A percentile compares a stretch with the other conserved stretches of the same genome.
Conservation (phyloP, 257 asterid species). For the Striga asiatica region DNA sequence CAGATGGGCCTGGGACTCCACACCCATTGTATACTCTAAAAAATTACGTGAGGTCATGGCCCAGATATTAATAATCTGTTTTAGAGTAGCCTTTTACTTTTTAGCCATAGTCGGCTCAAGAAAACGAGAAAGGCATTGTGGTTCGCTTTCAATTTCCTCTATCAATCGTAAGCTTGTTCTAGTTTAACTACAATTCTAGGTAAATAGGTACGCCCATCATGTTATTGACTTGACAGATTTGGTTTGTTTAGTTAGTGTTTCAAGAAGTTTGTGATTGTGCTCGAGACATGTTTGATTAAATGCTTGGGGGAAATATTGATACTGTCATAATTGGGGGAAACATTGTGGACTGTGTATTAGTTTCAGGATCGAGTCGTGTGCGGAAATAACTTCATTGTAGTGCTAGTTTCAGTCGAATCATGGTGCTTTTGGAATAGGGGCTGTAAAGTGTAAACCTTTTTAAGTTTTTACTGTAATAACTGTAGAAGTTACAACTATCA, state of each 20-base stretch:
- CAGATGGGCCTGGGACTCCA: too few species aligned
- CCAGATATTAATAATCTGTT: too few species aligned
- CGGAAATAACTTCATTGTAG: background rate
- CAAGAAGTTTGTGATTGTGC: background rate
- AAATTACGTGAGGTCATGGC: too few species aligned
- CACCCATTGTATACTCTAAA: too few species aligned
- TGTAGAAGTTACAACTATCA: background rate
- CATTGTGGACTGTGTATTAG: background rate
- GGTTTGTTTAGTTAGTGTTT: background rate
- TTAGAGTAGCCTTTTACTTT: too few species aligned
- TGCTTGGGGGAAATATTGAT: background rate
- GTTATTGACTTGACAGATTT: background rate
- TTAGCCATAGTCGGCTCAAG: too few species aligned
- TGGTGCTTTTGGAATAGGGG: too few species aligned
- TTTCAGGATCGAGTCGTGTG: background rate
- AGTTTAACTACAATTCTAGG: conserved; percentile 14
- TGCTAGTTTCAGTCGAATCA: too few species aligned
- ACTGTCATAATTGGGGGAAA: background rate
- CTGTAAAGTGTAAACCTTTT: too few species aligned
- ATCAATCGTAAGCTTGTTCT: background rate
- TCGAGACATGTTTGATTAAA: conserved; percentile 7
- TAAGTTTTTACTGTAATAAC: background rate
- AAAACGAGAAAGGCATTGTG: background rate
- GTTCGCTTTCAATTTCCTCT: background rate
- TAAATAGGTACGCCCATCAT: background rate